phyloP scores from a whole-genome alignment of 1,284 basidiomycete species.

The Marasmius fiardii region DNA sequence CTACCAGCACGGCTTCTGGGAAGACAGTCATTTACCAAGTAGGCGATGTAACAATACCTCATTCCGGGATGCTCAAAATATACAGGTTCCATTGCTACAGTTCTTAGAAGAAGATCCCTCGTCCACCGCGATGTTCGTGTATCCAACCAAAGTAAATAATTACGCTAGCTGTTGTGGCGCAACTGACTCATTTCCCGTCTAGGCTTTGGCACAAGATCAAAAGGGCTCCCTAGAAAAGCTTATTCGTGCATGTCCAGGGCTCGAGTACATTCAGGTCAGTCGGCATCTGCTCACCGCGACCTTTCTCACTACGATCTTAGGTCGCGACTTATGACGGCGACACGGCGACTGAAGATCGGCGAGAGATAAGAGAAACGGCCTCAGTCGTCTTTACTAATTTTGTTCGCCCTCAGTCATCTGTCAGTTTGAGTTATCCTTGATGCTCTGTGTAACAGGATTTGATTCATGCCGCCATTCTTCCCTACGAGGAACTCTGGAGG shows the following conservation, averaged over 20 bases:
- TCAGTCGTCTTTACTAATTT: slow-evolving; percentile 80
- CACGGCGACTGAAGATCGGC: slow-evolving; percentile 66
- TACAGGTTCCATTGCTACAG: slow-evolving; percentile 69
- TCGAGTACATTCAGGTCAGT: slow-evolving; percentile 57
- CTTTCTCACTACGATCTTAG: slow-evolving; percentile 19
- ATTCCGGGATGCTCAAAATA: background rate
- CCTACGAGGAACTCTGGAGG: slow-evolving; percentile 84
- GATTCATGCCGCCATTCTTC: slow-evolving; percentile 83
- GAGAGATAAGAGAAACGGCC: slow-evolving; percentile 55
- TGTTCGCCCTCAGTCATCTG: slow-evolving; percentile 34
- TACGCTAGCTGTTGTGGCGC: background rate
- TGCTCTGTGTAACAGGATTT: slow-evolving; percentile 62
- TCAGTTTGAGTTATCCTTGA: background rate
- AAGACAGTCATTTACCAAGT: slow-evolving; percentile 92
- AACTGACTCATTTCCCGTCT: background rate
- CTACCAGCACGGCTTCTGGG: slow-evolving; percentile 88
- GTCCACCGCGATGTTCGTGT: slow-evolving; percentile 82
- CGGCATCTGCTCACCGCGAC: too few relatives aligned
- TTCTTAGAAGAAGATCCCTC: slow-evolving; percentile 61
- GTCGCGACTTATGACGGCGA: slow-evolving; percentile 89
- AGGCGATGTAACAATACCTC: background rate
- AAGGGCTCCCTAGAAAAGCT: slow-evolving; percentile 66
- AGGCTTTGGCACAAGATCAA: slow-evolving; percentile 92
- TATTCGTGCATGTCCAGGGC: slow-evolving; percentile 55
- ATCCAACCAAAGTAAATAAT: slow-evolving; percentile 80